phyloP scores from a whole-genome alignment of 2,329 filamentous ascomycete genomes.

The Fusarium fujikuroi region DNA sequence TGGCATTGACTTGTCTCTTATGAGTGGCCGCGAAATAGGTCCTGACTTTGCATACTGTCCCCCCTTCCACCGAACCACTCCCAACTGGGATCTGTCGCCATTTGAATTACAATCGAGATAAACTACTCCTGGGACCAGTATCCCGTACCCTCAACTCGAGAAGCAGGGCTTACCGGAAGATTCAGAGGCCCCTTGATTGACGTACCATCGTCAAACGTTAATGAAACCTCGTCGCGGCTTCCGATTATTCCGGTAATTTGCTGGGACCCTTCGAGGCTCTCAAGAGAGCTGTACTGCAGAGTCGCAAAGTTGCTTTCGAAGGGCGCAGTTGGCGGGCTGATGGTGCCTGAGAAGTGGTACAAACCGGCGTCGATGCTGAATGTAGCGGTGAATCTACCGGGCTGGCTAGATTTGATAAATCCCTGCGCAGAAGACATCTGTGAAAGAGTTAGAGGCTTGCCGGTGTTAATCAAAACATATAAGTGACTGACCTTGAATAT shows the following conservation, averaged over 20 bases:
- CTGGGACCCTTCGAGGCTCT: not conserved
- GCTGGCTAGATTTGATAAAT: accelerated
- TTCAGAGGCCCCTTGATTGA: not conserved
- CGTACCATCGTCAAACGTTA: not conserved
- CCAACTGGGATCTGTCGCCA: accelerated
- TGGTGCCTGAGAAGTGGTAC: not conserved
- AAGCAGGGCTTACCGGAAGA: not conserved
- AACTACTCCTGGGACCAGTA: accelerated
- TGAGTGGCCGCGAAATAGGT: too few species aligned
- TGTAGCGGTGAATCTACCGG: not conserved
- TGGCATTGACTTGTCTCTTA: not conserved
- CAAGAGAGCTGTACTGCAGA: not conserved
- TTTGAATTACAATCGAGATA: not conserved
- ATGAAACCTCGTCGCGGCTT: too few species aligned
- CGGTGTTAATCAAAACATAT: accelerated
- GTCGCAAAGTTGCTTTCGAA: not conserved
- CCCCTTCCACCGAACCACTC: too few species aligned
- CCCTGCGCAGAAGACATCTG: not conserved
- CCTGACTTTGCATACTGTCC: not conserved
- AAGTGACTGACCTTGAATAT: not conserved
- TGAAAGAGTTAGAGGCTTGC: not conserved
- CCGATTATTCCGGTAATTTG: not conserved
- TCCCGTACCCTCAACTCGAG: not conserved
- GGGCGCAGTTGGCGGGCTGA: not conserved
- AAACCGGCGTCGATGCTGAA: accelerated